A percentile compares a stretch with the other conserved stretches of the same genome.
Conservation (phyloP, 108 stramenopile species). For the Fistulifera pelliculosa region DNA sequence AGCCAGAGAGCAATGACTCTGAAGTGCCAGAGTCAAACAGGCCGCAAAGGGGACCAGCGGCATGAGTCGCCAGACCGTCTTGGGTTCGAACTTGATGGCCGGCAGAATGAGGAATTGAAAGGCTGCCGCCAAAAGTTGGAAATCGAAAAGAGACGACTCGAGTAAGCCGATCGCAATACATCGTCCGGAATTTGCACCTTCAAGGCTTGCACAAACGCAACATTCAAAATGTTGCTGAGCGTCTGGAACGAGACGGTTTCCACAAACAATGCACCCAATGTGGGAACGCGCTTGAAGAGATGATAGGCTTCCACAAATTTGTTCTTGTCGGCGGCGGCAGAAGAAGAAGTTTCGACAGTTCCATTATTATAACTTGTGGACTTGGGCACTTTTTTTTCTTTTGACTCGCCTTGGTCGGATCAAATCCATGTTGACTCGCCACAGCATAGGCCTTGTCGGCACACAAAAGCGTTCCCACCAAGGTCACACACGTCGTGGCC, state of each 20-base stretch:
- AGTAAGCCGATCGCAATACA: conserved; percentile 59
- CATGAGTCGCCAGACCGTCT: conserved; percentile 55
- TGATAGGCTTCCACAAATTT: conserved; percentile 20
- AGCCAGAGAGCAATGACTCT: conserved; percentile 3
- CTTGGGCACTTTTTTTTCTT: conserved; percentile 4
- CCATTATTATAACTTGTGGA: neutral
- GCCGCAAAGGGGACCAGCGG: conserved; percentile 32
- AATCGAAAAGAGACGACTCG: conserved; percentile 67
- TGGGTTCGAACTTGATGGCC: conserved; percentile 40
- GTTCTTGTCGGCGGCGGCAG: conserved; percentile 3
- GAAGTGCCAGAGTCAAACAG: conserved; percentile 1
- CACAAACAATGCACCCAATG: conserved; percentile 65
- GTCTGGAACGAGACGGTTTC: conserved; percentile 79
- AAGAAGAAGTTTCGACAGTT: too few species aligned
- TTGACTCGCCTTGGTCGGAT: conserved; percentile 29
- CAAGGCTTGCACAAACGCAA: conserved; percentile 56
- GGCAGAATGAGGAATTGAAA: conserved; percentile 75
- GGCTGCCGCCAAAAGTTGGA: conserved; percentile 45
- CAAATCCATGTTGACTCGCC: conserved; percentile 47
- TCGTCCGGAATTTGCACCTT: conserved; percentile 52
- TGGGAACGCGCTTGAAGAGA: conserved; percentile 68
- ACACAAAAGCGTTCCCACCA: conserved; percentile 26
- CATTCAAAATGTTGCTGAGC: conserved; percentile 66
- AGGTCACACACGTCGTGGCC: conserved; percentile 32
- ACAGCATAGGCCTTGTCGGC: conserved; percentile 38